These are phyloP conservation scores for Colletotrichum noveboracense DNA, from an alignment of 2,329 filamentous ascomycete genomes.

Conservation along the genomic window DNA sequence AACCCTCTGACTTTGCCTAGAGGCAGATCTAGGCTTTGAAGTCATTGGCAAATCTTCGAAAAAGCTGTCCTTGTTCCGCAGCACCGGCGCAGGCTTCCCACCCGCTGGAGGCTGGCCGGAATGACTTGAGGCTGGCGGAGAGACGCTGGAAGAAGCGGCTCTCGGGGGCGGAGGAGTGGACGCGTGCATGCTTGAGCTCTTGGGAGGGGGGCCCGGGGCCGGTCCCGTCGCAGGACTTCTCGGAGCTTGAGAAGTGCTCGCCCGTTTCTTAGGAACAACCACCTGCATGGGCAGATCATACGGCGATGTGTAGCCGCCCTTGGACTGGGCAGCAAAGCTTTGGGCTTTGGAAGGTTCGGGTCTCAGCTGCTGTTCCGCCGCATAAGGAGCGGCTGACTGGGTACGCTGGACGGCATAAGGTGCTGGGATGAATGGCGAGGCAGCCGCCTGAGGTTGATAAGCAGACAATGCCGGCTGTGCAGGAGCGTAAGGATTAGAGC, in stretches of 20 bases:
- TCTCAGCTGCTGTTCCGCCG: conserved; percentile 34
- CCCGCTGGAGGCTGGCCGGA: conserved; percentile 34
- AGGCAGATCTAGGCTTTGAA: conserved; percentile 65
- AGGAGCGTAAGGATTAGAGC: not conserved
- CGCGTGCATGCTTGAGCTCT: conserved; percentile 65
- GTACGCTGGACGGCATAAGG: conserved; percentile 28
- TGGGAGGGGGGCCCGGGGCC: conserved; percentile 53
- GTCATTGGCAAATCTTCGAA: conserved; percentile 78
- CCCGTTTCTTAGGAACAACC: conserved; percentile 71
- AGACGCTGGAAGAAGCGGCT: conserved; percentile 5
- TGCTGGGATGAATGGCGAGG: conserved; percentile 15
- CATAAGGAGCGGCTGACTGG: conserved; percentile 38
- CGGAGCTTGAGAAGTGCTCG: conserved; percentile 61
- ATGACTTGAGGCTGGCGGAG: conserved; percentile 43
- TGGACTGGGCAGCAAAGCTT: conserved; percentile 90
- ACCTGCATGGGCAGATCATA: conserved; percentile 96
- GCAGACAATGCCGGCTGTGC: not conserved
- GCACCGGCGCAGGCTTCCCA: conserved; percentile 39
- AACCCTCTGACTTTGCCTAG: conserved; percentile 54
- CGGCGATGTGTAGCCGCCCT: conserved; percentile 90
- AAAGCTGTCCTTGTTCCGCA: conserved; percentile 61
- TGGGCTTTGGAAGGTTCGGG: conserved; percentile 66
- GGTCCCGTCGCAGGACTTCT: conserved; percentile 39
- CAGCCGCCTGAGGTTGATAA: conserved; percentile 25
- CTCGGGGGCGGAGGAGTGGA: conserved; percentile 27